Base-by-base conservation (phyloP, 2,329 filamentous ascomycete species). In the Mycosphaerella sp. region DNA sequence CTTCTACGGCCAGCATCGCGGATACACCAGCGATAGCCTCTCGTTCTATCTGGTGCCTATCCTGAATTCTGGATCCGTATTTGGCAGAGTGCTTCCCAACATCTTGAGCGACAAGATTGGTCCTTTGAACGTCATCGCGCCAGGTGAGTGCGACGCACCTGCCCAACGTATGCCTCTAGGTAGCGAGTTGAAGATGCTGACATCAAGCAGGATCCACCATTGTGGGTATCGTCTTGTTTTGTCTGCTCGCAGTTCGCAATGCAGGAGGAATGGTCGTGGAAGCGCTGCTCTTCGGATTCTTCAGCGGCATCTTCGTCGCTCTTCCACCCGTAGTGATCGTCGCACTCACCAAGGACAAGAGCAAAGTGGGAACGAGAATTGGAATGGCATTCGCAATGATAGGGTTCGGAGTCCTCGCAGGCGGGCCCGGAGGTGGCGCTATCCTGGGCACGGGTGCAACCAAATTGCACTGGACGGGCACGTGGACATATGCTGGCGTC, bases 361-460 rank as follows among this genome's bases (percentile, higher is more conserved):
- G 64, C 14, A 71, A 67, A 52, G 63, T 77, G 10, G 76, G 76
- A 4, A 74, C 60, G 9, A 40, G 60, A 14, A 59, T 59, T 12
- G 56, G 56, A 29, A 59, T 59, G 56, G 53, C 67, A 0, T 74
- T 69, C 54, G 66, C 65, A 1, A 61, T 72, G 1, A 56, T 64
- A 9, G 65, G 62, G 0, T 54, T 74, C 1, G 72, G 69, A 9
- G 57, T 69, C 5, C 52, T 76, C 10, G 61, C 63, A 11, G 72
- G 67, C 14, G 67, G 69, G 0, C 71, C 72, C 0, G 65, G 62
- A 21, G 70, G 62, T n/a, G 72, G 66, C 53, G 77, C 78, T 0
- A 84, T 96, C 44, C 69, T 83, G 2, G 76, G 82, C 56, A 81
- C 81, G 38, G 80, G 80, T 8, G 80, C 78, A 57, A 41, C 29